Evolutionary conservation across 2,329 filamentous ascomycete genomes (phyloP), one percentile per base, ranked within the genome.

Genomic region (Fusarium sp.): DNA sequence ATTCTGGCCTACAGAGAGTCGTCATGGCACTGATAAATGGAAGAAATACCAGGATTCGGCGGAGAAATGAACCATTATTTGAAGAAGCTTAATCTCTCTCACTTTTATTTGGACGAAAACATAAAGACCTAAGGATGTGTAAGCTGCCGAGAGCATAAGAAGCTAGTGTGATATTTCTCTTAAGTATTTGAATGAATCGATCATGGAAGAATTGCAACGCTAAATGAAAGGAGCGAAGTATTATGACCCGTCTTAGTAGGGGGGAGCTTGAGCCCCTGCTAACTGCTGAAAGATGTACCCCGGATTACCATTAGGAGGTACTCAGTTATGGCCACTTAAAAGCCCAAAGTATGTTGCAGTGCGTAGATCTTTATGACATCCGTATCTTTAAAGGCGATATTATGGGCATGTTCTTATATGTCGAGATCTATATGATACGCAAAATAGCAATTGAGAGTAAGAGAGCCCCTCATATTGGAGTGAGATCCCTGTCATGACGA

Each of bases 1-100:
- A 28, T 34, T 34, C 15, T 33, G 50, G 45, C 38, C 41, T 28
- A 47, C 49, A 31, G 47, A 31, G 47, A 55, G 44, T 18, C 30
- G 37, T 37, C 45, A 59, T 59, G 49, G 36, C 18, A 49, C 26
- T 49, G 34, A 51, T 50, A 49, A 60, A 60, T 54, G 37, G 37
- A 57, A 46, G 51, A 65, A 44, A 41, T 30, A 37, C 41, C 51
- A 52, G 30, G 33, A 33, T 51, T 57, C 37, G 13, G 15, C 11
- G 50, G 61, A 59, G 50, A 53, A 57, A 54, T 60, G 42, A 54
- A 65, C 44, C 53, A 57, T 34, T 20, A 63, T 31, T 49, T 61
- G 46, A 61, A 28, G 59, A 57, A 55, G 36, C 51, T 30, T 36
- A 50, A 68, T 70, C 63, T 67, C 63, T 67, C 58, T 59, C 37